Conservation (phyloP, 2,329 filamentous ascomycete genomes). For the Teratosphaeria gauchensis region DNA sequence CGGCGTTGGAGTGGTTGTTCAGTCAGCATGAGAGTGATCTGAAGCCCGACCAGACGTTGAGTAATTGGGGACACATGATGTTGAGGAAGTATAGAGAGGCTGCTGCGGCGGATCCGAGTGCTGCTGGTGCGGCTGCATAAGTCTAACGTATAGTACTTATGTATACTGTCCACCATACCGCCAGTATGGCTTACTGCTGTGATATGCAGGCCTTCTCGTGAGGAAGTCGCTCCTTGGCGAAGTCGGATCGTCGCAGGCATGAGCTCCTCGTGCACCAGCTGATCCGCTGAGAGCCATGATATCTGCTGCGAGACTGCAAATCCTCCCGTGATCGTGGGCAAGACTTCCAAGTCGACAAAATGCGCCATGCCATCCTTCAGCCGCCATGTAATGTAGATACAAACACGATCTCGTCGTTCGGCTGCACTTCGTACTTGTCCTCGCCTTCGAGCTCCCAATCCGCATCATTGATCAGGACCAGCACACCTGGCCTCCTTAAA, state of each 20-base stretch:
- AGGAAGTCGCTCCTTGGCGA: background rate
- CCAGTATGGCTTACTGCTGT: background rate
- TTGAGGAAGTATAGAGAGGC: background rate
- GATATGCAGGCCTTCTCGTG: background rate
- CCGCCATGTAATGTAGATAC: constrained; percentile 94
- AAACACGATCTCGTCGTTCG: constrained; percentile 82
- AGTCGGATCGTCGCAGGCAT: too few species aligned
- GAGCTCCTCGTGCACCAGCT: too few species aligned
- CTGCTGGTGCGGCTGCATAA: background rate
- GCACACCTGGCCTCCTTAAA: constrained; percentile 80
- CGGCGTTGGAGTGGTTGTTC: constrained; percentile 67
- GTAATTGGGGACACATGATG: background rate
- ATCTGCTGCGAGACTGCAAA: background rate
- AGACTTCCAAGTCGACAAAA: background rate
- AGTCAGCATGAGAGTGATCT: constrained; percentile 59
- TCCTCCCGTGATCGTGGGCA: background rate
- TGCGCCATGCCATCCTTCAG: constrained; percentile 31
- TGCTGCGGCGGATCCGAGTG: background rate
- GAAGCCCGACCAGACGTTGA: constrained; percentile 3
- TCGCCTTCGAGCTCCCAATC: constrained; percentile 98
- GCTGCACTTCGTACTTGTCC: constrained; percentile 74
- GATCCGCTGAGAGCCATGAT: too few species aligned
- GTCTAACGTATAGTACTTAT: background rate
- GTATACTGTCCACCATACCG: background rate
- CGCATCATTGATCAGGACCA: constrained; percentile 93